Conservation (phyloP, 1,284 basidiomycete genomes). For the Stygiomarasmius scandens region DNA sequence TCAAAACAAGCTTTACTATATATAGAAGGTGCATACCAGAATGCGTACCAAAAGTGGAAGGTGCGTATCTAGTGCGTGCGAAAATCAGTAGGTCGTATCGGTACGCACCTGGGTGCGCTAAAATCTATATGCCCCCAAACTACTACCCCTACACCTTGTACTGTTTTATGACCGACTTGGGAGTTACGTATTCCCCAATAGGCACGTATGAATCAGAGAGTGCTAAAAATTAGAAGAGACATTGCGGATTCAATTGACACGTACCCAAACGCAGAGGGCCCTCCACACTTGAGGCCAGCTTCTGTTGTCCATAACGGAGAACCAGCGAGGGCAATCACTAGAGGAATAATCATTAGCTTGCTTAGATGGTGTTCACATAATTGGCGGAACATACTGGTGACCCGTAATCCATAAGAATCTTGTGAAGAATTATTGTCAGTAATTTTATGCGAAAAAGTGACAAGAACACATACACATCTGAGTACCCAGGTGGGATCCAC, state of each 20-base stretch:
- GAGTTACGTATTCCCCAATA: conserved; percentile 5
- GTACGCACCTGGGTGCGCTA: too few species aligned
- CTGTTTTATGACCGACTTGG: conserved; percentile 4
- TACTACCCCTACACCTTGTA: not conserved
- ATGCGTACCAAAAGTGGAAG: too few species aligned
- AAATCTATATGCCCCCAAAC: too few species aligned
- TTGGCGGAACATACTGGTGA: conserved; percentile 28
- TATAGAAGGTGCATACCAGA: too few species aligned
- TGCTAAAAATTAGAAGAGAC: not conserved
- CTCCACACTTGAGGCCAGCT: conserved; percentile 49
- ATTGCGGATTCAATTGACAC: not conserved
- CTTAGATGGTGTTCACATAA: too few species aligned
- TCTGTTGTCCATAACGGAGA: conserved; percentile 57
- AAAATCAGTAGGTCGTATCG: too few species aligned
- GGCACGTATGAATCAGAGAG: conserved; percentile 2
- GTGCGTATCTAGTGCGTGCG: too few species aligned
- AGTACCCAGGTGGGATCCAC: conserved; percentile 52
- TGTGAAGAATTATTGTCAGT: not conserved
- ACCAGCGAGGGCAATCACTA: conserved; percentile 50
- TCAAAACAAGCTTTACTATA: too few species aligned
- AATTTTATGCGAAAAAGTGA: too few species aligned
- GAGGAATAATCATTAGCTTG: too few species aligned
- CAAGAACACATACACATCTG: conserved; percentile 27
- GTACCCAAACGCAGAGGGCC: conserved; percentile 38
- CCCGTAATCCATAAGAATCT: conserved; percentile 50